These are phyloP conservation scores for Mycena rebaudengoi DNA, from an alignment of 768 basidiomycete species.

Conservation along the genomic window DNA sequence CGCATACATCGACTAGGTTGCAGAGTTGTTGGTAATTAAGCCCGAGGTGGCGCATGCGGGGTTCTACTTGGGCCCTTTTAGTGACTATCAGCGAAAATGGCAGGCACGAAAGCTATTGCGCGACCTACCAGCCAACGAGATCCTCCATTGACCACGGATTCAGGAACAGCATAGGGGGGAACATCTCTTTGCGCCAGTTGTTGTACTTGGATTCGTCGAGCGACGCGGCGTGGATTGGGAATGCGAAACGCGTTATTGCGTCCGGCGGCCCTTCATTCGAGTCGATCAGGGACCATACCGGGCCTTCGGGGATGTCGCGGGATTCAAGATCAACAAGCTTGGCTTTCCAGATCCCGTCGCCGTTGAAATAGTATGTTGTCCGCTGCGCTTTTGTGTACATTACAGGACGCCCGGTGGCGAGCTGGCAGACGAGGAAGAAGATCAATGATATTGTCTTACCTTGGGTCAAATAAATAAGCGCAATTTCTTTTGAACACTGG, in stretches of 20 bases:
- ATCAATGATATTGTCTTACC: not conserved
- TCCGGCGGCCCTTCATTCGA: not conserved
- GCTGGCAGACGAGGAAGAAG: not conserved
- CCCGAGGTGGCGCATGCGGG: not conserved
- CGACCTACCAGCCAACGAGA: not conserved
- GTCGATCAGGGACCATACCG: not conserved
- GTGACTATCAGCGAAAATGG: not conserved
- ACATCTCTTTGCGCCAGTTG: not conserved
- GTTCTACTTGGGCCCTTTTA: not conserved
- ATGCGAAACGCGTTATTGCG: not conserved
- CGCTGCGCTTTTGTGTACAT: not conserved
- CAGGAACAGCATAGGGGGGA: not conserved
- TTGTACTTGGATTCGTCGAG: not conserved
- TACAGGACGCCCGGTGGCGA: not conserved
- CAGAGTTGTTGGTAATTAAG: not conserved
- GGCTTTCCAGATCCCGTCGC: not conserved
- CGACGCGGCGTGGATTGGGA: not conserved
- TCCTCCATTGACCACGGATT: not conserved
- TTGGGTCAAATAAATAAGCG: not conserved
- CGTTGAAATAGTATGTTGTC: not conserved
- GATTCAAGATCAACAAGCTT: not conserved
- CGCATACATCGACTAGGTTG: not conserved
- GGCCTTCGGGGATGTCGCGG: not conserved
- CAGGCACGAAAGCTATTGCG: not conserved
- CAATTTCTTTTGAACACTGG: not conserved